These are phyloP conservation scores for Strobilomyces echinocephalus DNA, from an alignment of 768 basidiomycete species.

Conservation along the genomic window DNA sequence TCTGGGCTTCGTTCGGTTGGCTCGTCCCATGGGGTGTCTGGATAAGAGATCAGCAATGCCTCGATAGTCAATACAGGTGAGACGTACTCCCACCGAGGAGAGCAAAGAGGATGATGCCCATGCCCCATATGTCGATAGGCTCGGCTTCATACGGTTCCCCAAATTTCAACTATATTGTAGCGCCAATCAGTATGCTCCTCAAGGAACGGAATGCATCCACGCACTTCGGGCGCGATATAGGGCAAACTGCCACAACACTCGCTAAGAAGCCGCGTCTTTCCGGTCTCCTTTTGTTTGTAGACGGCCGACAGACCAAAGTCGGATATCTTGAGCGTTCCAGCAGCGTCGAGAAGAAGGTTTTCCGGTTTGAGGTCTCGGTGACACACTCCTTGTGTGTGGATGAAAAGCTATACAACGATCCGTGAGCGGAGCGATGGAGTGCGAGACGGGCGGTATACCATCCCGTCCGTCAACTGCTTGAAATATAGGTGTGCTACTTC, in stretches of 20 bases:
- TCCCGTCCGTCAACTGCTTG: constrained; percentile 74
- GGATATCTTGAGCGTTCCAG: constrained; percentile 85
- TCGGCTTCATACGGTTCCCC: constrained; percentile 77
- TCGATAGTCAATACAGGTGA: neutral
- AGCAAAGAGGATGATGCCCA: constrained; percentile 91
- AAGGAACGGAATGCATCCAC: constrained; percentile 8
- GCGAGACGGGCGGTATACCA: constrained; percentile 47
- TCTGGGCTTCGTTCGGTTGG: constrained; percentile 78
- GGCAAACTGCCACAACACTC: constrained; percentile 91
- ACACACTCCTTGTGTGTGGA: constrained; percentile 86
- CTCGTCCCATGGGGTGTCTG: constrained; percentile 98
- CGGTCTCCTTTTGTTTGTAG: constrained; percentile 76
- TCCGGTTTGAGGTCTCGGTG: constrained; percentile 98
- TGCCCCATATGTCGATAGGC: constrained; percentile 94
- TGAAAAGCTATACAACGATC: constrained; percentile 53
- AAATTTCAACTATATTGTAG: constrained; percentile 50
- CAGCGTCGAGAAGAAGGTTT: constrained; percentile 81
- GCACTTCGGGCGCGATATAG: constrained; percentile 91
- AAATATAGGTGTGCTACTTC: constrained; percentile 91
- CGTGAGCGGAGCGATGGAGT: neutral
- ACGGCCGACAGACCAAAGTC: constrained; percentile 95
- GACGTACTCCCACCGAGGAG: constrained; percentile 82
- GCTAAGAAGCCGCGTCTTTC: constrained; percentile 67
- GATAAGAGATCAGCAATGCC: neutral
- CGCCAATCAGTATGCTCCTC: neutral